phyloP scores from a whole-genome alignment of 352 stramenopile species.

The Poterioochromonas sp. region DNA sequence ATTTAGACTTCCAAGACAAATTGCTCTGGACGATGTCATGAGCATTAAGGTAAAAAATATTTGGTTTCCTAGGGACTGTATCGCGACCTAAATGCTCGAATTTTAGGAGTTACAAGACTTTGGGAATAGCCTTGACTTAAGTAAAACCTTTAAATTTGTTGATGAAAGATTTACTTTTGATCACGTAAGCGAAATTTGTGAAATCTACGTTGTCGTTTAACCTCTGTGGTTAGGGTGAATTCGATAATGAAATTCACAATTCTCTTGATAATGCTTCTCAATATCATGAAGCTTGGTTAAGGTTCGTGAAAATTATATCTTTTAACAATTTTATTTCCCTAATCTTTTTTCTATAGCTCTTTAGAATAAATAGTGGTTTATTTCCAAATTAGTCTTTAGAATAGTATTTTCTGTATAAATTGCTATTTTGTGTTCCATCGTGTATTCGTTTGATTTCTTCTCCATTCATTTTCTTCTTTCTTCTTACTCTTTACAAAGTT shows the following conservation, averaged over 20 bases:
- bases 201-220: background rate
- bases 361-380: too few relatives aligned
- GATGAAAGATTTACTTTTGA: constrained; percentile 19
- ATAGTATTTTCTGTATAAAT: too few relatives aligned
- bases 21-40: constrained; percentile 1
- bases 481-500: too few relatives aligned
- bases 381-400: too few relatives aligned
- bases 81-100: background rate
- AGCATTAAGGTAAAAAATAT: background rate
- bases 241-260: constrained; percentile 13
- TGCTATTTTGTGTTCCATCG: too few relatives aligned
- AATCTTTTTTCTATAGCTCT: too few relatives aligned
- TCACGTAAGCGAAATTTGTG: background rate
- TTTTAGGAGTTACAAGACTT: constrained; percentile 25
- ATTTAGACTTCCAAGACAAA: background rate
- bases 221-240: background rate
- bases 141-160: constrained; percentile 18
- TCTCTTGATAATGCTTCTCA: background rate
- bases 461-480: too few relatives aligned
- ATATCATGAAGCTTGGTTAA: constrained; percentile 36
- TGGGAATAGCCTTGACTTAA: background rate
- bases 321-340: too few relatives aligned
- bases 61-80: background rate
- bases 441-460: too few relatives aligned
- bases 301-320: too few relatives aligned